Percentiles rank a stretch among this genome's conserved stretches.
Conservation (phyloP, 2,329 filamentous ascomycete genomes). For the Coniochaeta sp. region DNA sequence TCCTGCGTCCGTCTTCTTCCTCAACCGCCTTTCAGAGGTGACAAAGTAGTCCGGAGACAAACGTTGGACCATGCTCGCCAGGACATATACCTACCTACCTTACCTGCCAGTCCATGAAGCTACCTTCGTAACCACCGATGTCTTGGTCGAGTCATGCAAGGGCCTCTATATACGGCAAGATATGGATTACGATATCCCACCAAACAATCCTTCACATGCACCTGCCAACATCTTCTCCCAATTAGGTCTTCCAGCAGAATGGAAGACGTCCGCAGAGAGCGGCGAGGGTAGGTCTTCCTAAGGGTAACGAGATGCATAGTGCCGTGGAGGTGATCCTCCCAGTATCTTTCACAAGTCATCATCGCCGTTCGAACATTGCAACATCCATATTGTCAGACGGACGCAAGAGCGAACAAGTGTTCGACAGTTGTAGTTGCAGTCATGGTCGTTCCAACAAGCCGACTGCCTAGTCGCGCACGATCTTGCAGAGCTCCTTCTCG, state of each 20-base stretch:
- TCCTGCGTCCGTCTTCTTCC: background rate
- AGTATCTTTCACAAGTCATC: background rate
- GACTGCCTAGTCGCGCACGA: background rate
- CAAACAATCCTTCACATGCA: background rate
- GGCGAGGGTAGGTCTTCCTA: background rate
- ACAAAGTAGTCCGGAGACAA: background rate
- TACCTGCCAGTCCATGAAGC: background rate
- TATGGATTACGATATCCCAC: slow-evolving; percentile 15
- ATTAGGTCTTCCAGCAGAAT: background rate
- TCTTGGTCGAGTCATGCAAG: slow-evolving; percentile 5
- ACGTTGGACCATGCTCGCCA: background rate
- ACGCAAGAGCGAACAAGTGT: background rate
- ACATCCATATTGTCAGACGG: background rate
- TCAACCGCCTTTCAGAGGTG: background rate
- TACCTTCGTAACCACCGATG: background rate
- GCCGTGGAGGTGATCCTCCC: background rate
- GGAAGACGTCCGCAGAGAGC: slow-evolving; percentile 6
- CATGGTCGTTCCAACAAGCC: background rate
- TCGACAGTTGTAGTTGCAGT: background rate
- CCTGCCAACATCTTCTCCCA: background rate
- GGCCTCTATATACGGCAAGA: slow-evolving; percentile 19
- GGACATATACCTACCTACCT: background rate
- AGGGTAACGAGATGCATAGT: background rate
- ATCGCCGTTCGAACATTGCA: background rate
- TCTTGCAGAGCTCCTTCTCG: background rate